Evolutionary conservation across 2,329 filamentous ascomycete genomes (phyloP).

Genomic region (Colletotrichum tropicicola): DNA sequence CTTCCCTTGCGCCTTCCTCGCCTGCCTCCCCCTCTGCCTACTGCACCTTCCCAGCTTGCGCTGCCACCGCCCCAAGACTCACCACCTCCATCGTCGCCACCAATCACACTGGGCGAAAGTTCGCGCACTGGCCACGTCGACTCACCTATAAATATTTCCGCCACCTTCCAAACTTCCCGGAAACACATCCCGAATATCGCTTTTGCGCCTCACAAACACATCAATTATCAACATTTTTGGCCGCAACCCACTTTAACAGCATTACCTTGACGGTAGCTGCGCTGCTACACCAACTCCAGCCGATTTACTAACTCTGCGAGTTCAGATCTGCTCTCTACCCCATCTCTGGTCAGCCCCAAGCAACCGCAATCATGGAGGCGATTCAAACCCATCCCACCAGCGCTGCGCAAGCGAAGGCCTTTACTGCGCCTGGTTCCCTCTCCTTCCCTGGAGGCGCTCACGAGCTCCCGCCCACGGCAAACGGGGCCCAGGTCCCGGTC

Average conservation of each 20-base stretch:
- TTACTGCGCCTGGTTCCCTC: constrained; percentile 90
- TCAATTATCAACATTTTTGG: too few species aligned
- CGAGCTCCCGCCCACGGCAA: constrained; percentile 82
- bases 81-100: too few species aligned
- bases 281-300: constrained; percentile 36
- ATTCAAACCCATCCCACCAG: constrained; percentile 92
- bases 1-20: background rate
- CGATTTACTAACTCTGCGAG: background rate
- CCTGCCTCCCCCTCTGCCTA: background rate
- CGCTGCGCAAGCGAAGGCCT: constrained; percentile 93
- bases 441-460: constrained; percentile 88
- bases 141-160: background rate
- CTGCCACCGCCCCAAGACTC: background rate
- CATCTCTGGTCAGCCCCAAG: background rate
- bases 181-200: too few species aligned
- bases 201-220: too few species aligned
- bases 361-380: constrained; percentile 75
- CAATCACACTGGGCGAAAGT: too few species aligned
- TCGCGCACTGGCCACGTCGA: background rate
- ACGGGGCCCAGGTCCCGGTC: constrained; percentile 65
- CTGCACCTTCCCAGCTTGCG: too few species aligned
- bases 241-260: background rate
- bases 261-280: background rate
- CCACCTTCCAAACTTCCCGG: background rate
- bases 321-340: constrained; percentile 38